Evolutionary conservation across 1,284 basidiomycete genomes (phyloP).

Genomic region (Sanghuangporus baumii): DNA sequence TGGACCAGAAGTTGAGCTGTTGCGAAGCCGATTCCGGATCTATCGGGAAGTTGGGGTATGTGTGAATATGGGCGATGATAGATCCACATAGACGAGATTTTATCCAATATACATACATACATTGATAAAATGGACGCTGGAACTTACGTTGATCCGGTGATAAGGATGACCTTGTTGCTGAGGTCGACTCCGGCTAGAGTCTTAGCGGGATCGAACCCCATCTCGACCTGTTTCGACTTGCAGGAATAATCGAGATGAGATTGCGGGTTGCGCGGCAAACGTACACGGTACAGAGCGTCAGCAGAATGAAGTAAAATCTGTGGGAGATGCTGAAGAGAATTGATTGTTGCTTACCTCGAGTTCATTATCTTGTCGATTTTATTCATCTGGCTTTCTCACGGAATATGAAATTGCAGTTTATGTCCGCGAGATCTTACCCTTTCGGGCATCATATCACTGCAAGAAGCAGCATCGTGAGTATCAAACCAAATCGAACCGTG

Average conservation of each 20-base stretch:
- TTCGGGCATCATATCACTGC: no score
- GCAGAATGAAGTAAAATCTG: no score
- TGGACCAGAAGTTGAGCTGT: constrained; percentile 25
- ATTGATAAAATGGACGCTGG: neutral
- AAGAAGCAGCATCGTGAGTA: no score
- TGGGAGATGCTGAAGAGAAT: no score
- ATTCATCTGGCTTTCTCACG: no score
- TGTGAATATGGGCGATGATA: neutral
- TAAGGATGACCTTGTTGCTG: neutral
- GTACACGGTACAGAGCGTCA: neutral
- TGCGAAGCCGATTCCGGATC: constrained; percentile 11
- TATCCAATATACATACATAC: no score
- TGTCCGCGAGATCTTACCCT: no score
- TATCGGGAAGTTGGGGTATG: neutral
- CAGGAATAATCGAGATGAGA: neutral
- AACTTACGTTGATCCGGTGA: constrained; percentile 9
- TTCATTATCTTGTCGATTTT: no score
- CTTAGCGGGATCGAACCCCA: constrained; percentile 6
- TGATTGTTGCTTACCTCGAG: no score
- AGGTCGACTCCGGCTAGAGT: neutral
- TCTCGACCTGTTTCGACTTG: neutral
- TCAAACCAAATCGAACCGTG: no score
- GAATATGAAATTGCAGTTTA: no score
- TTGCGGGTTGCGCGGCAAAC: neutral
- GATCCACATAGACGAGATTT: no score